Evolutionary conservation across 768 basidiomycete genomes (phyloP).

Genomic region (Podaxis sp.): DNA sequence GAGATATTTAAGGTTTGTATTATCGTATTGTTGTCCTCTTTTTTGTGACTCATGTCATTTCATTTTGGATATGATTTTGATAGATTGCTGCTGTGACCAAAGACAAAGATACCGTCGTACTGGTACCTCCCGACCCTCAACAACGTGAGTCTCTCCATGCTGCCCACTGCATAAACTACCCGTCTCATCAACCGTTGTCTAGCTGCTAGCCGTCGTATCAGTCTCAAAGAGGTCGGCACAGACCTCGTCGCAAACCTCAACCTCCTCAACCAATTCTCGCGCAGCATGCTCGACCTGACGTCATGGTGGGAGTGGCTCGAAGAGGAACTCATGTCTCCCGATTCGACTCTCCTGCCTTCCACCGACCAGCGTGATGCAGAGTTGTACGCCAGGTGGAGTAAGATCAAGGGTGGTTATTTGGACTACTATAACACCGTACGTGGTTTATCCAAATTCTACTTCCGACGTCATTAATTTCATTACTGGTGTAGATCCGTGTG

Average conservation of each 20-base stretch:
- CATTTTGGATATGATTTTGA: constrained; percentile 2
- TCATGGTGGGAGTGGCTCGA: constrained; percentile 35
- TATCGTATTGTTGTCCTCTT: not conserved
- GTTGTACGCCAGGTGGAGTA: constrained; percentile 22
- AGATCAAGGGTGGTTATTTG: constrained; percentile 25
- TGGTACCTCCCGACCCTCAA: constrained; percentile 35
- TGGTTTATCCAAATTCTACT: not conserved
- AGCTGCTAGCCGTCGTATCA: constrained; percentile 33
- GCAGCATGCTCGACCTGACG: constrained; percentile 24
- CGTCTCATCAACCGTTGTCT: not conserved
- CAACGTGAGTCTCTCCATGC: constrained; percentile 26
- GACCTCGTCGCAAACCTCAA: constrained; percentile 39
- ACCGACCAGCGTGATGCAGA: constrained; percentile 3
- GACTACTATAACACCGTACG: constrained; percentile 31
- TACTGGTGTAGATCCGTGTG: constrained; percentile 23
- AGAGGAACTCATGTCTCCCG: constrained; percentile 24
- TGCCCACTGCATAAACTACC: not conserved
- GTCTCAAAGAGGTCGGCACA: constrained; percentile 35
- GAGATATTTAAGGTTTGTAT: constrained; percentile 35
- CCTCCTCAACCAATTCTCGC: constrained; percentile 33
- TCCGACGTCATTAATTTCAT: not conserved
- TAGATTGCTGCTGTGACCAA: constrained; percentile 41
- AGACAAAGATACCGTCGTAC: constrained; percentile 29
- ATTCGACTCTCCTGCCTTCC: constrained; percentile 16
- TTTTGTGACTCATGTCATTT: not conserved